These are phyloP conservation scores for Apiospora saccharicola DNA, from an alignment of 2,329 filamentous ascomycete genomes.

Conservation along the genomic window DNA sequence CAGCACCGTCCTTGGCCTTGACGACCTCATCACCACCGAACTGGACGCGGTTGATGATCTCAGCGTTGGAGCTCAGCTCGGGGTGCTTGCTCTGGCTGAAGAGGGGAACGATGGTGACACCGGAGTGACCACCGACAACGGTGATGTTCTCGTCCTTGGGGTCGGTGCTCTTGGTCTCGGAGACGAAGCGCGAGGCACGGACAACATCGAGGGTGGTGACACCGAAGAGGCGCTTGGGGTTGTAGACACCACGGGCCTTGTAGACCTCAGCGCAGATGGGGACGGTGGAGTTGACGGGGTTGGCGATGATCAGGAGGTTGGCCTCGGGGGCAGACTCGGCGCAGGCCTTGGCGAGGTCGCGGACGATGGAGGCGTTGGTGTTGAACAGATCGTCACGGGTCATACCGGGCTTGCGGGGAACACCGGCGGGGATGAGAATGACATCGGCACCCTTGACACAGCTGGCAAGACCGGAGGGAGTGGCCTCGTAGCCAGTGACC, in stretches of 20 bases:
- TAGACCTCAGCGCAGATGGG: conserved; percentile 97
- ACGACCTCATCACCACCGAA: conserved; percentile 99
- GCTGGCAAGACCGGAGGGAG: conserved; percentile 75
- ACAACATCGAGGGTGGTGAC: conserved; percentile 99
- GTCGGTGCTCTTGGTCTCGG: conserved; percentile 89
- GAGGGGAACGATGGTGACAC: conserved; percentile 97
- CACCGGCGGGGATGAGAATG: conserved; percentile 96
- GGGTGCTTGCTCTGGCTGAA: conserved; percentile 93
- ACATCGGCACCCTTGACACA: conserved; percentile 90
- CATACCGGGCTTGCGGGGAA: conserved; percentile 99
- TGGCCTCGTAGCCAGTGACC: conserved; percentile 88
- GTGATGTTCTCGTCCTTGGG: conserved; percentile 93
- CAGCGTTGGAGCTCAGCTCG: conserved; percentile 78
- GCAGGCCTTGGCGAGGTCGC: conserved; percentile 94
- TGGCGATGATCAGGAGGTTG: conserved; percentile 97
- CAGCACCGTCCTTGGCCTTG: conserved; percentile 97
- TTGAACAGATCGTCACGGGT: conserved; percentile 99
- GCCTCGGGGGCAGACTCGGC: conserved; percentile 89
- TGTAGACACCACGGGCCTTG: conserved; percentile 95
- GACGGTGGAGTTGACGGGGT: conserved; percentile 99
- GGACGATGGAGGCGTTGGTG: conserved; percentile 99
- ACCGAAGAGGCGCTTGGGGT: conserved; percentile 98
- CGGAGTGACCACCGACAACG: conserved; percentile 96
- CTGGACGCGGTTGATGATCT: conserved; percentile 92
- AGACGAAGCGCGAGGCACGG: conserved; percentile 97